Conservation (phyloP, 495 filamentous ascomycete genomes). For the Hypoxylon crocopeplum region DNA sequence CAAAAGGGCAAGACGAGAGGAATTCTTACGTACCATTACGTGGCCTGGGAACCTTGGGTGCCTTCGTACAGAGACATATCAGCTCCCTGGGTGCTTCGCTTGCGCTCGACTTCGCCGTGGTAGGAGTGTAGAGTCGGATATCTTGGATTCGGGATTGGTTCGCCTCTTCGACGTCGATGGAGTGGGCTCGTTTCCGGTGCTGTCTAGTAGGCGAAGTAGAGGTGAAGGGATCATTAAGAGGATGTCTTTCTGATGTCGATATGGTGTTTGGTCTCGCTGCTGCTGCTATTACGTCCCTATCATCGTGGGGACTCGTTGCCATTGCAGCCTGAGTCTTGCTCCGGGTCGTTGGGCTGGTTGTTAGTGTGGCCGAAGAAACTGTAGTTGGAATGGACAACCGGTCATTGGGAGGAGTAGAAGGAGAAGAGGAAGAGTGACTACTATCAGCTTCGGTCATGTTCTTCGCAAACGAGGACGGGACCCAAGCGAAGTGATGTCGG, state of each 20-base stretch:
- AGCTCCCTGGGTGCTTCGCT: conserved; percentile 48
- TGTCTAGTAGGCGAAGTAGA: conserved; percentile 6
- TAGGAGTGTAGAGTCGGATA: conserved; percentile 48
- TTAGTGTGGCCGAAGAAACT: conserved; percentile 11
- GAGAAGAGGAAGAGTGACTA: conserved; percentile 21
- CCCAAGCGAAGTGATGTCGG: conserved; percentile 19
- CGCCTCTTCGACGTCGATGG: conserved; percentile 55
- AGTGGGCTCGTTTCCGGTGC: conserved; percentile 51
- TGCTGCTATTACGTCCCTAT: conserved; percentile 7
- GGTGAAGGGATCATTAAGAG: conserved; percentile 6
- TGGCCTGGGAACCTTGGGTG: conserved; percentile 91
- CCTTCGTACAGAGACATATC: conserved; percentile 90
- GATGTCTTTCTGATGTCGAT: not conserved
- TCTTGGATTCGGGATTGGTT: conserved; percentile 51
- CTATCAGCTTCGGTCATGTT: conserved; percentile 28
- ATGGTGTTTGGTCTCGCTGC: conserved; percentile 5
- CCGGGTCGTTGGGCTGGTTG: conserved; percentile 9
- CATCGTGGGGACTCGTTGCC: conserved; percentile 21
- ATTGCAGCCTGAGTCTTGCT: conserved; percentile 18
- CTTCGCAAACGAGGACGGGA: conserved; percentile 24
- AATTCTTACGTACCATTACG: conserved; percentile 80
- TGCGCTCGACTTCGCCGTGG: conserved; percentile 33
- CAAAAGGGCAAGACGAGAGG: not conserved
- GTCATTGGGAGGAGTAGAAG: conserved; percentile 25
- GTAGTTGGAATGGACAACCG: conserved; percentile 25